Base-by-base conservation (phyloP, 495 filamentous ascomycete genomes). In the Thermochaetoides thermophila region DNA sequence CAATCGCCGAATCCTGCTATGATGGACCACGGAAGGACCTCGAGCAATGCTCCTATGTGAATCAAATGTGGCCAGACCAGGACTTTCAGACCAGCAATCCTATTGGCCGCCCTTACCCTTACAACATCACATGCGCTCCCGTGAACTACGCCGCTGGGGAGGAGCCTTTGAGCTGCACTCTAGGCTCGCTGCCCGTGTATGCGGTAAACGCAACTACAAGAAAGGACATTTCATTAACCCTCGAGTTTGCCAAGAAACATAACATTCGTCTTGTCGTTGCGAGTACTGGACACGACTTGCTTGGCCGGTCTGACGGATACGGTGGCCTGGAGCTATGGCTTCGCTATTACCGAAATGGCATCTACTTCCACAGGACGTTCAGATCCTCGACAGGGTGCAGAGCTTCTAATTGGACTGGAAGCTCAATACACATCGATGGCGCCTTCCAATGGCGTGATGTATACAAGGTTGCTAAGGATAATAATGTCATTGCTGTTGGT, bases 221-320 rank as follows among this genome's bases (percentile, higher is more conserved):
- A 5, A 44, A 52, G 15, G 59, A 76, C 35, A 48, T 72, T 19
- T 53, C 59, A 29, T 44, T 54, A 8, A 59, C 63, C 1, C 52
- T 74, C 8, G 60, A 60, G 37, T 73, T 71, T 52, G 69, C 69
- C 5, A 54, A 57, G 16, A 55, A 67, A 11, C 44, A 51, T 8
- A 59, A 59, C 14, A 38, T 74, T 13, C 30, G 41, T 10, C 24
- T 44, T 10, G 33, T 40, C 20, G 25, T 40, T 11, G 16, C 27
- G 18, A 33, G 30, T 29, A 40, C 36, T 2, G 41, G 41, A 3
- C 41, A 44, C 15, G 41, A 44, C 29, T 31, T 40, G 23, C 29
- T 37, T 7, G 41, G 32, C 23, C 36, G 41, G 16, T 35, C 31
- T n/a, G 37, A 39, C 25, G 41, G 41, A 11, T 34, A 38, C 8